Base-by-base conservation (phyloP, 2,329 filamentous ascomycete species). In the Aureobasidium vineae region DNA sequence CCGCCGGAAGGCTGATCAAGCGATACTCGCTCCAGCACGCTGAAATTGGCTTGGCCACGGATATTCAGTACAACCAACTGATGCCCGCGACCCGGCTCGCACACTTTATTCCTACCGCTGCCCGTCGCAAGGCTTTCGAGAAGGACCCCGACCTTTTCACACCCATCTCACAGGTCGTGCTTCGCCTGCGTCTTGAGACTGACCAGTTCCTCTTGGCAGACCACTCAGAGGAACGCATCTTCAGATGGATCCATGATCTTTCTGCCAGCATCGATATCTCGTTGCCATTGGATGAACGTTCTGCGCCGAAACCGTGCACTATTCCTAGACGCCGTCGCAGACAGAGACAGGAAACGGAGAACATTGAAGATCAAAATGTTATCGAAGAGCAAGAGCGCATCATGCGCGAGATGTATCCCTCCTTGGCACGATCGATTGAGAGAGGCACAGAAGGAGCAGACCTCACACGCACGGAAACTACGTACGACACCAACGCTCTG, bases 211-310 rank as follows among this genome's bases (percentile, higher is more conserved):
- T 92, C 23, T 77, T 92, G 8, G 88, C 88, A 2, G 88, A 88
- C 69, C 79, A 85, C 63, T 84, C 86, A 60, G 80, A 90, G 63
- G 83, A 86, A 66, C 85, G 82, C 0, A 89, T 91, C 74, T 82
- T 90, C 68, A 82, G 83, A 59, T 90, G 90, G 87, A 78, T 91
- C 2, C 87, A 91, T 72, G 81, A 81, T 2, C 78, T 91, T 11
- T 90, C 88, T 72, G 87, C 88, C n/a, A 89, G 87, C 54, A 89
- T 92, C 68, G 88, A 91, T 72, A 84, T 92, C 23, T 86, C 89
- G 15, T 81, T 85, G 0, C 85, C 88, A 1, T 82, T 92, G 45
- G 90, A 92, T 70, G 89, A 91, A 70, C 85, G 90, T 54, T 79
- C 74, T 65, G 68, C 75, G n/a, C 74, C 75, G 5, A 74, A 77